Conservation (phyloP, 2,329 filamentous ascomycete species). For the Pseudomassariella vexata region DNA sequence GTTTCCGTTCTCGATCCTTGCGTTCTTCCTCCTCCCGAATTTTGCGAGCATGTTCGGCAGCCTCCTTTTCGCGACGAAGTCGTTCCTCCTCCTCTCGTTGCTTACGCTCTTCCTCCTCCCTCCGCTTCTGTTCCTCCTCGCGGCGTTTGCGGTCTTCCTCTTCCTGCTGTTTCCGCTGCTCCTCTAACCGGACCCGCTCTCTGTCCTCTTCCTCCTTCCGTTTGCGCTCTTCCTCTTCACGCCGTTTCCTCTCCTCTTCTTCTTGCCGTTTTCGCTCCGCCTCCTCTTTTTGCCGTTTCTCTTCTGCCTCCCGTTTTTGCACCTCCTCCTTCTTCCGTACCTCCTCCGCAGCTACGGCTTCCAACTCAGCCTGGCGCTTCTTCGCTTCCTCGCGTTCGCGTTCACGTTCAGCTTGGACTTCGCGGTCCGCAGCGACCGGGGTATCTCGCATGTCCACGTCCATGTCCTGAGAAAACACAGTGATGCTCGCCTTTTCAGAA, state of each 20-base stretch:
- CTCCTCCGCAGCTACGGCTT: constrained; percentile 21
- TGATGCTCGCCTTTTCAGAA: constrained; percentile 44
- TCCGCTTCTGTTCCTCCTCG: constrained; percentile 21
- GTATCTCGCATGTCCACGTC: constrained; percentile 53
- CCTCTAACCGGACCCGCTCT: constrained; percentile 25
- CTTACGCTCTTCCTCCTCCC: constrained; percentile 29
- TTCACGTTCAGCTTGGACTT: constrained; percentile 26
- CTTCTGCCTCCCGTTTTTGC: constrained; percentile 21
- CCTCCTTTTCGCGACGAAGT: constrained; percentile 41
- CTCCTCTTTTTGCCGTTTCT: constrained; percentile 24
- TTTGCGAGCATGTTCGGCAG: constrained; percentile 41
- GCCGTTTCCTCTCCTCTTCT: constrained; percentile 16
- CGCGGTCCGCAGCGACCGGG: constrained; percentile 17
- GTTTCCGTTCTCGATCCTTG: constrained; percentile 40
- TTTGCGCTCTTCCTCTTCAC: constrained; percentile 24
- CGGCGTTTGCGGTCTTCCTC: constrained; percentile 28
- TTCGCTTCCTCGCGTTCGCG: constrained; percentile 31
- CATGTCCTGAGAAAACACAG: constrained; percentile 51
- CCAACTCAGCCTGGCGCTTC: constrained; percentile 26
- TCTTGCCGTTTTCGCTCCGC: constrained; percentile 22
- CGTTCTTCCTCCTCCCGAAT: constrained; percentile 48
- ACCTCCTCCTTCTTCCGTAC: constrained; percentile 23
- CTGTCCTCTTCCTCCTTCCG: constrained; percentile 19
- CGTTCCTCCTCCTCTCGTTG: constrained; percentile 42
- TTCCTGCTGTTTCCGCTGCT: constrained; percentile 29